Base-by-base conservation (phyloP, 148 eudicot genomes). In the Vaccinium vitisidaea region DNA sequence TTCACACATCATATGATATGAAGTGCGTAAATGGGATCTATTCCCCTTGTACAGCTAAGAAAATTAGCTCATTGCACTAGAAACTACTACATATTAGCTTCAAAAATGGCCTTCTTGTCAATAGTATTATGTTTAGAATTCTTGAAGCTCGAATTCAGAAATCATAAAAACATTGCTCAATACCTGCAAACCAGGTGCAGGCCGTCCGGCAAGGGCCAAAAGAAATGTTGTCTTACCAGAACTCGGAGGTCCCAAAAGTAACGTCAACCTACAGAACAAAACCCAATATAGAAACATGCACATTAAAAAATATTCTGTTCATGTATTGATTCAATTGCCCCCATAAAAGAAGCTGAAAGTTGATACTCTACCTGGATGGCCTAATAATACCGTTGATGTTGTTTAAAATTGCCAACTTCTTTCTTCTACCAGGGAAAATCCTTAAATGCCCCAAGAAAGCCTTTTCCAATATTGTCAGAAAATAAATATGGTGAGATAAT, bases 161-260 rank as follows among this genome's bases (percentile, higher is more conserved):
- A 69, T 69, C 74, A 73, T 18, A 32, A 7, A 50, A 70, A 48
- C 81, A 39, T 77, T 4, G 18, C 14, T 80, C 8, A 55, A 46
- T 91, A 95, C 98, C 98, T 94, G 80, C 84, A 94, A 54, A 86
- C 91, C 90, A 36, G 85, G 74, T 49, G 91, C 95, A 87, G 92
- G 96, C 54, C 98, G 93, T 32, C 98, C 97, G 49, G 98, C 97
- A 84, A 96, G 97, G 83, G 98, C 94, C 90, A 96, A 87, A 79
- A 94, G 93, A 85, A 96, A 91, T 79, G 97, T 94, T 54, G 98
- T 96, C 88, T 96, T 96, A 56, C 98, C 98, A 63, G 98, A 94
- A 90, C 98, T 91, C 82, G 98, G 98, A 87, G 98, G 98, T 50
- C 98, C 98, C 87, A 96, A 87, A 86, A 96, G 98, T 82, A 96